phyloP scores from a whole-genome alignment of 176 grass and related monocot species.

The Avena atlantica region DNA sequence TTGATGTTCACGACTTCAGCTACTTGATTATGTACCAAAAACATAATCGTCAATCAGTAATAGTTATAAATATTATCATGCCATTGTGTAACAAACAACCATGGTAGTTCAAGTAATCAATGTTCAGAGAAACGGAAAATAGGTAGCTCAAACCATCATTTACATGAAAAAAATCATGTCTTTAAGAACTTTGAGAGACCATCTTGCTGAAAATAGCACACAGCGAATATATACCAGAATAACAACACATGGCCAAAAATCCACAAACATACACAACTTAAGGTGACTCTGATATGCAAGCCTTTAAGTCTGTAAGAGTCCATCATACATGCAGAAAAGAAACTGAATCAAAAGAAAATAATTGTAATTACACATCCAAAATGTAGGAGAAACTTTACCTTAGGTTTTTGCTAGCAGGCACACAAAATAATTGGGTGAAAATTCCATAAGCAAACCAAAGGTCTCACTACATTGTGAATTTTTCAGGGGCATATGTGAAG shows the following conservation, averaged over 20 bases:
- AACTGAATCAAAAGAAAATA: neutral
- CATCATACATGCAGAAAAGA: neutral
- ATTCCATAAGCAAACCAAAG: neutral
- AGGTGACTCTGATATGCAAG: neutral
- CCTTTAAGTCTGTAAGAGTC: neutral
- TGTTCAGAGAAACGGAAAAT: neutral
- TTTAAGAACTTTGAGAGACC: neutral
- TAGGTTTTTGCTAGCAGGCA: neutral
- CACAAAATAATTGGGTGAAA: neutral
- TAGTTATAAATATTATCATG: too few relatives aligned
- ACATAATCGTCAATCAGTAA: too few relatives aligned
- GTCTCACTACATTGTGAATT: neutral
- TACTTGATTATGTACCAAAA: too few relatives aligned
- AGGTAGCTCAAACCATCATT: neutral
- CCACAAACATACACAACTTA: constrained; percentile 35
- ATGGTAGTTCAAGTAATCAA: too few relatives aligned
- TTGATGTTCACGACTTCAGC: too few relatives aligned
- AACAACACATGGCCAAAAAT: neutral
- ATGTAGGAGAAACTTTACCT: neutral
- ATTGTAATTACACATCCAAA: neutral
- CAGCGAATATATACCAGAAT: too few relatives aligned
- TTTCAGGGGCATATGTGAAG: neutral
- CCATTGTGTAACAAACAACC: too few relatives aligned
- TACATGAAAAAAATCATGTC: neutral
- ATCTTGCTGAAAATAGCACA: neutral